Conservation (phyloP, 441 rosid genomes). For the Corymbia calophylla region DNA sequence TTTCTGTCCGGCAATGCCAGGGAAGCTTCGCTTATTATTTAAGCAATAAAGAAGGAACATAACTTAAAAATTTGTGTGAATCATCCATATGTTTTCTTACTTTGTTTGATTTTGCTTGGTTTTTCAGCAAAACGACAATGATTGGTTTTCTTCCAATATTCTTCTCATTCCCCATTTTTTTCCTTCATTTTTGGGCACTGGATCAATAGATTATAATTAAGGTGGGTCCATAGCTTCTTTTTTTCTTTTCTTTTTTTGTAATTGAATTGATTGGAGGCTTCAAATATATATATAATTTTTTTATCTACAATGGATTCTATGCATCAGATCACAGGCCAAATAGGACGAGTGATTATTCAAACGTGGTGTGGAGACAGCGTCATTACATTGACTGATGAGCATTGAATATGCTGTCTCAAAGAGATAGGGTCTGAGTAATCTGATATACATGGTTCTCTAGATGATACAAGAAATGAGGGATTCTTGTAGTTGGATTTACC, state of each 20-base stretch:
- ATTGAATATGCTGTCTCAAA: not conserved
- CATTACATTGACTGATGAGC: not conserved
- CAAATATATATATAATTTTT: not conserved
- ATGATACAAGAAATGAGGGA: not conserved
- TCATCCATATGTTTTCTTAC: not conserved
- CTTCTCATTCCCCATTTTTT: not conserved
- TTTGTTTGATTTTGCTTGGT: not conserved
- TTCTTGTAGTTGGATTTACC: not conserved
- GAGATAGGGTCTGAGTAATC: not conserved
- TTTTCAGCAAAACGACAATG: not conserved
- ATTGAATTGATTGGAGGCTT: not conserved
- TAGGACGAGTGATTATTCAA: not conserved
- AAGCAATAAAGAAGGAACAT: not conserved
- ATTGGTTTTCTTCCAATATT: not conserved
- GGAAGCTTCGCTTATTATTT: not conserved
- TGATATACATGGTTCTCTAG: not conserved
- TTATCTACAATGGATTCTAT: not conserved
- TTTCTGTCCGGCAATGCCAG: not conserved
- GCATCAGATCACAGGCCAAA: not conserved
- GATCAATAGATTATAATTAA: not conserved
- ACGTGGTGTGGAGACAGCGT: not conserved
- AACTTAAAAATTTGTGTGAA: not conserved
- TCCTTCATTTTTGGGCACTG: not conserved
- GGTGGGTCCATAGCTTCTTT: not conserved
- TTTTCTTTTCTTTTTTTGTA: not conserved